Conservation (phyloP, 1,284 basidiomycete species). For the Fomitopsis pinicola region DNA sequence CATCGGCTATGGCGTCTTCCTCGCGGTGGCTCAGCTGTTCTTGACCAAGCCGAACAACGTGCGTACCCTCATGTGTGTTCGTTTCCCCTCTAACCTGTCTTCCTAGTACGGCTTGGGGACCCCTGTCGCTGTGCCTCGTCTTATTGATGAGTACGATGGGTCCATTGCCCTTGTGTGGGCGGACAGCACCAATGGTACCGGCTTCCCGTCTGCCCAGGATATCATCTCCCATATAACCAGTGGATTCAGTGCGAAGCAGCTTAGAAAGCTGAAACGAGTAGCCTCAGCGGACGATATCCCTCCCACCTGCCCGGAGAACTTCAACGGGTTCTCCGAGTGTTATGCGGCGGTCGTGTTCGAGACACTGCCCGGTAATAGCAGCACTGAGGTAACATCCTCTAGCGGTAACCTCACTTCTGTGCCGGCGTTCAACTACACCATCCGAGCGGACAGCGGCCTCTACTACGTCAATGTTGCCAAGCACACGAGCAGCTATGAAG, state of each 20-base stretch:
- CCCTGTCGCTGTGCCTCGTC: constrained; percentile 43
- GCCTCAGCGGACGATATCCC: constrained; percentile 47
- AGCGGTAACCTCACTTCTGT: constrained; percentile 24
- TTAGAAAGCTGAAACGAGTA: constrained; percentile 42
- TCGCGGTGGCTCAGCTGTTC: constrained; percentile 60
- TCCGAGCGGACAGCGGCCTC: constrained; percentile 64
- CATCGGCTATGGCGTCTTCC: constrained; percentile 64
- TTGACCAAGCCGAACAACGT: constrained; percentile 53
- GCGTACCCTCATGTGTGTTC: constrained; percentile 19
- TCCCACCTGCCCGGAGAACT: constrained; percentile 66
- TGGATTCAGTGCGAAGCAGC: constrained; percentile 43
- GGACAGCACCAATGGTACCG: constrained; percentile 51
- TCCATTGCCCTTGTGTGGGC: constrained; percentile 59
- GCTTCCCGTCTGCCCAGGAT: constrained; percentile 44
- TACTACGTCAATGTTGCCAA: constrained; percentile 58
- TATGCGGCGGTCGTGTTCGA: constrained; percentile 70
- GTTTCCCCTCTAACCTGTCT: background rate
- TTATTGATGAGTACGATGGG: constrained; percentile 48
- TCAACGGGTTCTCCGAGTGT: constrained; percentile 65
- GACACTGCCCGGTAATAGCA: constrained; percentile 39
- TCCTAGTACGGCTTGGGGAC: constrained; percentile 64
- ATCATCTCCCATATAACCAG: constrained; percentile 55
- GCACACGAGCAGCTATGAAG: constrained; percentile 68
- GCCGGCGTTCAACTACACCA: constrained; percentile 61
- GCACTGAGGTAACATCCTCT: background rate